These are phyloP conservation scores for Xylaria digitata DNA, from an alignment of 2,329 filamentous ascomycete species.

Conservation along the genomic window DNA sequence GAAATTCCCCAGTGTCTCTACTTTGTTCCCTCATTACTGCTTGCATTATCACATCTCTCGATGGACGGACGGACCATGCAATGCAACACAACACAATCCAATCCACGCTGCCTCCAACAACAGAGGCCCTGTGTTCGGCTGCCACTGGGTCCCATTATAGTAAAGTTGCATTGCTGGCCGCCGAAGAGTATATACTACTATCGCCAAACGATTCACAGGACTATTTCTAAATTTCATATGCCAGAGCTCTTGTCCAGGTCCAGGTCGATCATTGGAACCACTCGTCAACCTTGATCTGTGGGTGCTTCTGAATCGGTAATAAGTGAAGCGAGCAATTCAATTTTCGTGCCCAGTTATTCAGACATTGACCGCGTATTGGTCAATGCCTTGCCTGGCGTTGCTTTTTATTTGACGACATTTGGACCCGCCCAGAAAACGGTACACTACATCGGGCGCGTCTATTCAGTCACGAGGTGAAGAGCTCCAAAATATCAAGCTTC, in stretches of 20 bases:
- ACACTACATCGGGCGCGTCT: constrained; percentile 17
- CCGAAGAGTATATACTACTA: constrained; percentile 21
- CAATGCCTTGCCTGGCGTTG: constrained; percentile 28
- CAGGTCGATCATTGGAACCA: constrained; percentile 29
- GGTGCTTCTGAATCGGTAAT: constrained; percentile 16
- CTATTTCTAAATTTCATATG: constrained; percentile 26
- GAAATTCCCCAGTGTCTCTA: constrained; percentile 9
- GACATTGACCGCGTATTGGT: constrained; percentile 23
- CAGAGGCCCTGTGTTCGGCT: constrained; percentile 30
- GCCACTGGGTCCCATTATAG: constrained; percentile 35
- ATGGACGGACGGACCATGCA: constrained; percentile 33
- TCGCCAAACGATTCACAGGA: constrained; percentile 27
- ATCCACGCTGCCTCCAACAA: constrained; percentile 35
- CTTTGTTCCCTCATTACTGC: constrained; percentile 31
- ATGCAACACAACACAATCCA: constrained; percentile 37
- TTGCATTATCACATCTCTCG: constrained; percentile 33
- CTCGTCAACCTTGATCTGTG: constrained; percentile 20
- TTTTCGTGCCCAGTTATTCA: constrained; percentile 20
- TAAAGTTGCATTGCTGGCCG: constrained; percentile 32
- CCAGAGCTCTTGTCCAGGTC: constrained; percentile 18
- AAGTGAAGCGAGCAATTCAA: constrained; percentile 27
- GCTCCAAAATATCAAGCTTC: not conserved
- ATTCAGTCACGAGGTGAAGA: constrained; percentile 11
- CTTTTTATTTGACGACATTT: constrained; percentile 28
- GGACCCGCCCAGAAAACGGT: not conserved